phyloP scores from a whole-genome alignment of 2,329 filamentous ascomycete species.

The Coleophoma crateriformis region DNA sequence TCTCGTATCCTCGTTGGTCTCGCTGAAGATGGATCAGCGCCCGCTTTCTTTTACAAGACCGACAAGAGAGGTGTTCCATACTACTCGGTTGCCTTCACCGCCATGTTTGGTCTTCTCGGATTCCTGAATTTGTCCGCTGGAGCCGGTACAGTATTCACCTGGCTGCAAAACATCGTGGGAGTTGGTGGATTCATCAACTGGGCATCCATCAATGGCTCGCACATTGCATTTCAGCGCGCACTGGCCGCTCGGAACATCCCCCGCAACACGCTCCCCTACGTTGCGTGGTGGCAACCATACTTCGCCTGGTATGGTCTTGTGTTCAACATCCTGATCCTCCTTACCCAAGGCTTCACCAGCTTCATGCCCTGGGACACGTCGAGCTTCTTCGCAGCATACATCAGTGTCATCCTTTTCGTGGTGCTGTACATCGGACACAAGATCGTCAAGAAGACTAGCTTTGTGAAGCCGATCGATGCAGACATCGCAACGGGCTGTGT shows the following conservation, averaged over 20 bases:
- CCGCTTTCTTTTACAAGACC: constrained; percentile 51
- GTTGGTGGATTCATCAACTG: constrained; percentile 67
- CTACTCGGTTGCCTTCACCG: constrained; percentile 49
- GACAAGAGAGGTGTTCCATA: constrained; percentile 59
- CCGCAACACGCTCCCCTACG: constrained; percentile 53
- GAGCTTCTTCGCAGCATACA: constrained; percentile 59
- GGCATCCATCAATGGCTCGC: constrained; percentile 59
- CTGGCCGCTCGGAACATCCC: constrained; percentile 50
- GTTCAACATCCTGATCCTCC: constrained; percentile 57
- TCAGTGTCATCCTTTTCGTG: constrained; percentile 59
- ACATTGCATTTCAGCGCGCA: constrained; percentile 60
- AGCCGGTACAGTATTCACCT: constrained; percentile 61
- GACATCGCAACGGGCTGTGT: constrained; percentile 36
- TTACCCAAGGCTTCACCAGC: constrained; percentile 65
- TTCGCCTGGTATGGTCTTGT: constrained; percentile 61
- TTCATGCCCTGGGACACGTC: constrained; percentile 59
- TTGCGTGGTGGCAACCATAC: constrained; percentile 56
- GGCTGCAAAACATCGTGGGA: constrained; percentile 66
- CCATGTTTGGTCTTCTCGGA: constrained; percentile 55
- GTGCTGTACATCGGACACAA: constrained; percentile 59
- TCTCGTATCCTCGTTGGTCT: constrained; percentile 64
- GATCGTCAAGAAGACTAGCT: constrained; percentile 27
- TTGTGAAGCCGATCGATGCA: constrained; percentile 32
- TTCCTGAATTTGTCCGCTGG: constrained; percentile 60
- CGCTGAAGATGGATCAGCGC: constrained; percentile 58